Conservation (phyloP, 1,284 basidiomycete species). For the Leccinum solheimii region DNA sequence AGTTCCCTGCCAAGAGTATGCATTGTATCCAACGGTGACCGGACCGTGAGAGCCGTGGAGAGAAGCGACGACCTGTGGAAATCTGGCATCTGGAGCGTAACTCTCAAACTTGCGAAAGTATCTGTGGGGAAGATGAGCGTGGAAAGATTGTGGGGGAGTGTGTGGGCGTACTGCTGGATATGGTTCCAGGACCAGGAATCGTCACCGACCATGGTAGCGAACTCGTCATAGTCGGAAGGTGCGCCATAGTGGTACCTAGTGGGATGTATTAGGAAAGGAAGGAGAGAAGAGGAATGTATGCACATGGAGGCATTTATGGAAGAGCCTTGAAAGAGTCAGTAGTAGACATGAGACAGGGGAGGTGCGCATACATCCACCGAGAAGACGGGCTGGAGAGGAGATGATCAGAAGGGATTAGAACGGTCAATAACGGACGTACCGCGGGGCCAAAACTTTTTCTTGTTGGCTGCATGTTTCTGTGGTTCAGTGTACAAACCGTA, state of each 20-base stretch:
- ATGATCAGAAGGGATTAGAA: conserved; percentile 13
- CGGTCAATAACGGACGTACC: conserved; percentile 39
- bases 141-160: neutral
- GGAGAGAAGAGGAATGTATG: conserved; percentile 13
- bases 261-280: conserved; percentile 3
- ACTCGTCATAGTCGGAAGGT: conserved; percentile 70
- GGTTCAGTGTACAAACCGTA: conserved; percentile 57
- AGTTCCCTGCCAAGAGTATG: conserved; percentile 23
- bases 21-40: conserved; percentile 40
- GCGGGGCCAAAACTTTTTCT: conserved; percentile 58
- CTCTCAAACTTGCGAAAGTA: conserved; percentile 65
- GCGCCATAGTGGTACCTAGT: conserved; percentile 65
- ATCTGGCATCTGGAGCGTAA: conserved; percentile 47
- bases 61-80: conserved; percentile 47
- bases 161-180: conserved; percentile 41
- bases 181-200: conserved; percentile 64
- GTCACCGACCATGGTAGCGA: conserved; percentile 57
- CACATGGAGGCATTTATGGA: conserved; percentile 69
- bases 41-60: conserved; percentile 52
- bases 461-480: conserved; percentile 48
- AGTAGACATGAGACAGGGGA: neutral
- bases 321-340: conserved; percentile 44
- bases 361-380: conserved; percentile 62
- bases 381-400: conserved; percentile 50
- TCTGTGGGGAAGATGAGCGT: neutral